A percentile compares a stretch with the other conserved stretches of the same genome.
These are phyloP conservation scores for Talaromyces stipitatus DNA, from an alignment of 495 filamentous ascomycete genomes.

Conservation along the genomic window DNA sequence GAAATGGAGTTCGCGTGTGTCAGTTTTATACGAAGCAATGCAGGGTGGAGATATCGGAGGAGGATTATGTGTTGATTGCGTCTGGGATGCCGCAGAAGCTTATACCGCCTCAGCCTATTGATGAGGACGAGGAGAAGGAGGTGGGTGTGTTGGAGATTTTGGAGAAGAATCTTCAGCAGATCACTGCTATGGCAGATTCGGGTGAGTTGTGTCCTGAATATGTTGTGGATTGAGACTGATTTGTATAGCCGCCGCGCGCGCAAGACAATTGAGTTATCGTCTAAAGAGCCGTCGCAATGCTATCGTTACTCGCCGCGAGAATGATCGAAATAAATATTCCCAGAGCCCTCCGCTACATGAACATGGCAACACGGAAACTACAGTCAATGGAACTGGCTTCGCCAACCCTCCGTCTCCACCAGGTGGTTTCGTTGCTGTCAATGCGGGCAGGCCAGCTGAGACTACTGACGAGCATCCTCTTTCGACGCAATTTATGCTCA, in stretches of 20 bases:
- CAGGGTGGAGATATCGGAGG: conserved; percentile 78
- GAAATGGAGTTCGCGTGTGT: conserved; percentile 61
- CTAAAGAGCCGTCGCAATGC: conserved; percentile 66
- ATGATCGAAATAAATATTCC: conserved; percentile 32
- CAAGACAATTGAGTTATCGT: conserved; percentile 75
- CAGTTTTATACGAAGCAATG: conserved; percentile 76
- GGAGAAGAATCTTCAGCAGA: conserved; percentile 62
- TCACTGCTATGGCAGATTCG: conserved; percentile 77
- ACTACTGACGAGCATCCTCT: conserved; percentile 22
- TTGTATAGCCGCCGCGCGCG: conserved; percentile 60
- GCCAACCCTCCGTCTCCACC: conserved; percentile 33
- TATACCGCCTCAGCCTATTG: conserved; percentile 72
- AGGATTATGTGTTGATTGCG: conserved; percentile 74
- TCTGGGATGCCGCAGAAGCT: conserved; percentile 79
- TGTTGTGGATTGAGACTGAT: conserved; percentile 9
- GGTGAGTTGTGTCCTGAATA: conserved; percentile 35
- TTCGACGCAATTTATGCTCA: conserved; percentile 34
- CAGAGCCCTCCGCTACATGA: conserved; percentile 24
- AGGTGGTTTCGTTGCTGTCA: conserved; percentile 53
- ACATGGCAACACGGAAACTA: conserved; percentile 14
- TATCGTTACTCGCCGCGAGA: conserved; percentile 54
- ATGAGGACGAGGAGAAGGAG: conserved; percentile 82
- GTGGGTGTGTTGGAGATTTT: conserved; percentile 75
- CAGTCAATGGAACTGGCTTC: conserved; percentile 21
- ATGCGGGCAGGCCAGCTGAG: conserved; percentile 29